phyloP scores from a whole-genome alignment of 192 early-diverging fungal genomes.

The Entomortierella beljakovae region DNA sequence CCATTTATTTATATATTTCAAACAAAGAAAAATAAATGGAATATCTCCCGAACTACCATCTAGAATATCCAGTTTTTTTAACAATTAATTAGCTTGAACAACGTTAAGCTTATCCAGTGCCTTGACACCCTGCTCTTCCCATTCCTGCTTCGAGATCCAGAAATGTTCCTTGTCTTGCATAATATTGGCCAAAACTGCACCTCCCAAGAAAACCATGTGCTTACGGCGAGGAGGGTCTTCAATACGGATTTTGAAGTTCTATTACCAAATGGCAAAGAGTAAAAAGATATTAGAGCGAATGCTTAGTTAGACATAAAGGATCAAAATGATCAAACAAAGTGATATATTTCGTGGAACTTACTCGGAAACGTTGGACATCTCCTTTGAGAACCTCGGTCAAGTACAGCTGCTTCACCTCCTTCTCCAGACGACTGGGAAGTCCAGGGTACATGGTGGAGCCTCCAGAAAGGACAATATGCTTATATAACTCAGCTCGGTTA shows the following conservation, averaged over 20 bases:
- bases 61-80: slow-evolving; percentile 6
- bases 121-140: slow-evolving; percentile 88
- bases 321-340: too few relatives aligned
- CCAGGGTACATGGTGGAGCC: slow-evolving; percentile 99
- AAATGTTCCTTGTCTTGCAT: slow-evolving; percentile 91
- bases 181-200: slow-evolving; percentile 94
- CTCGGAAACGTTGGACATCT: slow-evolving; percentile 83
- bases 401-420: slow-evolving; percentile 98
- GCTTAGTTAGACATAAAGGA: too few relatives aligned
- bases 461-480: slow-evolving; percentile 97
- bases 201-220: slow-evolving; percentile 99
- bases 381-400: slow-evolving; percentile 89
- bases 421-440: slow-evolving; percentile 95
- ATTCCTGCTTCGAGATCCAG: slow-evolving; percentile 96
- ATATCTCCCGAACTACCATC: background rate
- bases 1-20: background rate
- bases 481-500: slow-evolving; percentile 94
- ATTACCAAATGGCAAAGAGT: background rate
- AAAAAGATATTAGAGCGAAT: too few relatives aligned
- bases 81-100: slow-evolving; percentile 31
- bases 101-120: slow-evolving; percentile 72
- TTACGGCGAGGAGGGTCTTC: slow-evolving; percentile 98
- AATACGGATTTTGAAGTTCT: slow-evolving; percentile 98
- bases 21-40: background rate
- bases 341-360: too few relatives aligned